Base-by-base conservation (phyloP, 139 green algal species). In the Pseudopediastrum boryanum region DNA sequence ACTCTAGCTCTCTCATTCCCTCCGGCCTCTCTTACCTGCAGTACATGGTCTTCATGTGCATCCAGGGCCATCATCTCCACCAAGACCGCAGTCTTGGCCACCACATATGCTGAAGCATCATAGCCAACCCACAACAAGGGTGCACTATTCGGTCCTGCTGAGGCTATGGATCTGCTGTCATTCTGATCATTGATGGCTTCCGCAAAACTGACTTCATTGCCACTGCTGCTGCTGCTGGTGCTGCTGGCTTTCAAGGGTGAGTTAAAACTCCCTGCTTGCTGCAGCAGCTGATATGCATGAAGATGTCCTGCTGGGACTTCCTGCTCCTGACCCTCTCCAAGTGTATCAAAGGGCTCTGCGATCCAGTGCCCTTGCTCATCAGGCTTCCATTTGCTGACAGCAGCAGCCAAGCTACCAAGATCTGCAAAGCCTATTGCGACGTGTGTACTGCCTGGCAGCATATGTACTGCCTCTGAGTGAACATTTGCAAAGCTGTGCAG, bases 11-110 rank as follows among this genome's bases (percentile, higher is more conserved):
- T n/a, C n/a, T n/a, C n/a, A n/a, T n/a, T n/a, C n/a, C n/a, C n/a
- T n/a, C n/a, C n/a, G n/a, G n/a, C n/a, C n/a, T n/a, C 52, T n/a
- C 52, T n/a, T 62, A 64, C 54, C 54, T 64, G 54, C 54, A 64
- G 54, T 6, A 64, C 54, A 36, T 27, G 27, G 21, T 64, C 54
- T 39, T 64, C 54, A 3, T 36, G 27, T 64, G 54, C 54, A 8
- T 6, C 54, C 54, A 39, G 54, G 27, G 10, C 12, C 4, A 64
- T 31, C 54, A 63, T 63, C 52, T 63, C 7, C 54, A 64, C 54
- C 7, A 64, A 29, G 27, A 64, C 54, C 33, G 19, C 54, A 64
- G 54, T 29, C 54, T 64, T 64, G 54, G 54, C 54, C 13, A 64
- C 54, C 35, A 29, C 54, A 35, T 33, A 64, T 6, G 54, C 54